Evolutionary conservation across 139 green algal genomes (phyloP).

Genomic region (Haematococcus sp.): DNA sequence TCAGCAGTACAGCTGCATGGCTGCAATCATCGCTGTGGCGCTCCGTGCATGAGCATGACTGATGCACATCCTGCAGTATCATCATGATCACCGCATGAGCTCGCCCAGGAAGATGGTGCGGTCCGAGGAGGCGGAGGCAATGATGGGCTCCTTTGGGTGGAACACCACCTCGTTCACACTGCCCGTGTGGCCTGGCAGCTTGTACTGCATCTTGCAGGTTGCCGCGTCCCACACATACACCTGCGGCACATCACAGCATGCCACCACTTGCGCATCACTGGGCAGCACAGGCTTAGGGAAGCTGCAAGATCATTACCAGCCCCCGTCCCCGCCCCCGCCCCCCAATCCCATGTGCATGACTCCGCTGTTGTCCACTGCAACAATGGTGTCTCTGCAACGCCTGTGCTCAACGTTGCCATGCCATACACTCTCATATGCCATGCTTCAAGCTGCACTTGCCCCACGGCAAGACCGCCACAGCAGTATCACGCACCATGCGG

Average conservation of each 20-base stretch:
- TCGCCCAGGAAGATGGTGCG: slow-evolving; percentile 86
- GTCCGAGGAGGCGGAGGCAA: slow-evolving; percentile 73
- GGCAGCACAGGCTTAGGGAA: neutral
- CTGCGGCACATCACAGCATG: slow-evolving; percentile 6
- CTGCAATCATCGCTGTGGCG: too few species aligned
- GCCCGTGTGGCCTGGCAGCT: slow-evolving; percentile 90
- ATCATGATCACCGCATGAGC: slow-evolving; percentile 38
- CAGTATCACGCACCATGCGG: slow-evolving; percentile 60
- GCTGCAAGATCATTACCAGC: neutral
- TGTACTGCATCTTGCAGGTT: slow-evolving; percentile 72
- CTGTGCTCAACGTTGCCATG: too few species aligned
- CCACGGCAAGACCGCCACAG: neutral
- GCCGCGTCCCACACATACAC: slow-evolving; percentile 65
- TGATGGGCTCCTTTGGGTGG: slow-evolving; percentile 88
- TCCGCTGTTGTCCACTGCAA: too few species aligned
- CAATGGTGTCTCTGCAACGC: too few species aligned
- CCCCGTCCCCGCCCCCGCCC: slow-evolving; percentile 27
- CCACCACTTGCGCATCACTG: neutral
- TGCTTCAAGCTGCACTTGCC: too few species aligned
- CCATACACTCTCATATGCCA: too few species aligned
- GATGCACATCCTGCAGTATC: too few species aligned
- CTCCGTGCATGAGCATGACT: too few species aligned
- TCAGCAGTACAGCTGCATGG: too few species aligned
- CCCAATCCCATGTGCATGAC: slow-evolving; percentile 58
- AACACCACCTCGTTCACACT: slow-evolving; percentile 93